These are phyloP conservation scores for Hyaloscypha finlandica DNA, from an alignment of 495 filamentous ascomycete species.

Conservation along the genomic window DNA sequence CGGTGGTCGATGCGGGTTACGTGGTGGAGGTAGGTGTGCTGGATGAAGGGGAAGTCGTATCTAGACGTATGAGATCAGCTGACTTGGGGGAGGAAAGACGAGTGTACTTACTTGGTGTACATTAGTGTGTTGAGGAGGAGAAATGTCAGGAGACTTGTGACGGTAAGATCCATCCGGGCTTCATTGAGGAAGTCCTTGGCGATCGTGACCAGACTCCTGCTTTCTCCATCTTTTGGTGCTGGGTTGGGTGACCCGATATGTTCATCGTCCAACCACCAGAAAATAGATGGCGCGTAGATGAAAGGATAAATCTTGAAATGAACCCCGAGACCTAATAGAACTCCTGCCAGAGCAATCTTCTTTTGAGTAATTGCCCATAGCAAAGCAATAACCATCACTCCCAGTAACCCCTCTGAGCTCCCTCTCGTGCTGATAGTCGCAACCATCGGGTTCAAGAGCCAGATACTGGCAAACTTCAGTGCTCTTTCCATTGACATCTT, in stretches of 20 bases:
- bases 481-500: conserved; percentile 47
- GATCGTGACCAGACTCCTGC: conserved; percentile 24
- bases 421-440: conserved; percentile 93
- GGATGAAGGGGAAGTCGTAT: conserved; percentile 74
- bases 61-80: conserved; percentile 36
- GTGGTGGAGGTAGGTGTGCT: conserved; percentile 91
- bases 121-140: conserved; percentile 69
- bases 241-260: conserved; percentile 26
- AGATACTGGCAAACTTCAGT: conserved; percentile 76
- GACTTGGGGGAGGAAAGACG: neutral
- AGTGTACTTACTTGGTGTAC: conserved; percentile 63
- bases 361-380: conserved; percentile 74
- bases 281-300: conserved; percentile 82
- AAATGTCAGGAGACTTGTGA: conserved; percentile 71
- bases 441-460: conserved; percentile 97
- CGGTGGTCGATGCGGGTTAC: conserved; percentile 92
- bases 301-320: conserved; percentile 99
- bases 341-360: conserved; percentile 64
- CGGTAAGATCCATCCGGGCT: conserved; percentile 59
- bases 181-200: conserved; percentile 60
- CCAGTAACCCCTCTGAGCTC: conserved; percentile 88
- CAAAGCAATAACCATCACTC: conserved; percentile 76
- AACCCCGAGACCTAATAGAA: conserved; percentile 78
- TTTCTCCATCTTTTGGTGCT: neutral
- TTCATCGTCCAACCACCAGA: conserved; percentile 82